Percentiles rank a stretch among this genome's conserved stretches.
These are phyloP conservation scores for Boletus bicolor DNA, from an alignment of 768 basidiomycete species.

Conservation along the genomic window DNA sequence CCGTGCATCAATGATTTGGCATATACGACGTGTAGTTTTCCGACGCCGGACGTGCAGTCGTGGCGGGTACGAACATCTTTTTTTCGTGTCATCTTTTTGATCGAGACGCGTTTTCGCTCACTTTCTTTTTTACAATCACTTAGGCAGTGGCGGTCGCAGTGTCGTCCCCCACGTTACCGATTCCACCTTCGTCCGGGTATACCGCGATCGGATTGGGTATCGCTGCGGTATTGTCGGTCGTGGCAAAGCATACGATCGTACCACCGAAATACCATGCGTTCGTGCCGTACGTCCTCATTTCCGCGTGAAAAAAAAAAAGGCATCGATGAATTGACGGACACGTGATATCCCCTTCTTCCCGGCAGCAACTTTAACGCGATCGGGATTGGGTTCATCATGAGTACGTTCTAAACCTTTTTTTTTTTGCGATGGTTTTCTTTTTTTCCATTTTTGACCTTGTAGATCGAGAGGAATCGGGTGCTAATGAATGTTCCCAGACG, in stretches of 20 bases:
- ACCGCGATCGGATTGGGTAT: slow-evolving; percentile 54
- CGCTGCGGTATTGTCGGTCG: slow-evolving; percentile 41
- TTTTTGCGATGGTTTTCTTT: no score
- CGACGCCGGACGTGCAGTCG: slow-evolving; percentile 24
- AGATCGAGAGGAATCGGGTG: no score
- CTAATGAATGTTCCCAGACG: slow-evolving; percentile 2
- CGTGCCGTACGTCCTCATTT: slow-evolving; percentile 17
- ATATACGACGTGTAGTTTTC: slow-evolving; percentile 21
- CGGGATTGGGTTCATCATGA: slow-evolving; percentile 13
- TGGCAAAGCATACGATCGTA: slow-evolving; percentile 36
- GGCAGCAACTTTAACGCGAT: slow-evolving; percentile 27
- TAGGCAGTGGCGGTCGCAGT: slow-evolving; percentile 20
- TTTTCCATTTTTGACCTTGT: no score
- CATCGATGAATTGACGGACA: not conserved
- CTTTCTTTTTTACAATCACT: not conserved
- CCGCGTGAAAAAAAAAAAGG: not conserved
- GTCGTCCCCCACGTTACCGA: slow-evolving; percentile 29
- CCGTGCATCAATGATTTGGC: slow-evolving; percentile 47
- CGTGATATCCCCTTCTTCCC: not conserved
- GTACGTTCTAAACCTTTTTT: not conserved
- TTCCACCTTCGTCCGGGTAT: slow-evolving; percentile 54
- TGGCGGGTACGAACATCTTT: slow-evolving; percentile 14
- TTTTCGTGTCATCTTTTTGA: no score
- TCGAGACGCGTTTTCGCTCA: not conserved
- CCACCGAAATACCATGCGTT: slow-evolving; percentile 23